These are phyloP conservation scores for Keithomyces neogunnii DNA, from an alignment of 2,329 filamentous ascomycete genomes.

Conservation along the genomic window DNA sequence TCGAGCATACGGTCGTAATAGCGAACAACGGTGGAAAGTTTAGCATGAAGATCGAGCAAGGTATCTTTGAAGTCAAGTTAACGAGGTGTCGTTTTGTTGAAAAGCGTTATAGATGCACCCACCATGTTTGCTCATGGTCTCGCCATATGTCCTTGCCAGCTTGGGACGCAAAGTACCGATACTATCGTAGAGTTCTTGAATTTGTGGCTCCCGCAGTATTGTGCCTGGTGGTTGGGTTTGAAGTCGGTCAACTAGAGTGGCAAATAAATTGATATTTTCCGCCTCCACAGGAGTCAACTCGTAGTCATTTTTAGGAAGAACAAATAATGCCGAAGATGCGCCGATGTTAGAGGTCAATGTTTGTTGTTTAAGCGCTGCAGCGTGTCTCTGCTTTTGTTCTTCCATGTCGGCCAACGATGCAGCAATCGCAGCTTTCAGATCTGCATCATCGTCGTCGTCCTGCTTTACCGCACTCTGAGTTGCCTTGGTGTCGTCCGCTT, in stretches of 20 bases:
- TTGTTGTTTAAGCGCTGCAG: slow-evolving; percentile 75
- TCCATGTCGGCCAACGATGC: slow-evolving; percentile 96
- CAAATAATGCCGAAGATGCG: slow-evolving; percentile 37
- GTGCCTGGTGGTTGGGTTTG: slow-evolving; percentile 94
- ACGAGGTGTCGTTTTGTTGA: not conserved
- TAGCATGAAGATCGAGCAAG: slow-evolving; percentile 85
- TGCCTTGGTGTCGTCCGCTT: slow-evolving; percentile 27
- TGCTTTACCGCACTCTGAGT: slow-evolving; percentile 25
- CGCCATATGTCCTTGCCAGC: slow-evolving; percentile 87
- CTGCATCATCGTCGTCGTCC: slow-evolving; percentile 81
- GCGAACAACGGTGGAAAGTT: slow-evolving; percentile 88
- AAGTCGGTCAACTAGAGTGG: slow-evolving; percentile 85
- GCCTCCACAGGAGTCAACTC: slow-evolving; percentile 89
- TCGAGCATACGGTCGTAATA: slow-evolving; percentile 99
- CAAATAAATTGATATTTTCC: slow-evolving; percentile 94
- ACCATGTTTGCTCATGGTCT: slow-evolving; percentile 99
- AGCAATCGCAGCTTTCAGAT: slow-evolving; percentile 89
- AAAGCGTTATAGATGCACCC: slow-evolving; percentile 21
- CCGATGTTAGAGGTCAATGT: slow-evolving; percentile 36
- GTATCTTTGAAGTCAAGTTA: slow-evolving; percentile 52
- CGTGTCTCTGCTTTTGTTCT: slow-evolving; percentile 88
- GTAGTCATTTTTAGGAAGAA: slow-evolving; percentile 80
- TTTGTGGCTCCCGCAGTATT: slow-evolving; percentile 92
- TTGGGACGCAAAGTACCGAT: slow-evolving; percentile 92
- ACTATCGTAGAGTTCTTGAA: slow-evolving; percentile 95